Percentiles rank a stretch among this genome's conserved stretches.
Conservation (phyloP, 345 rosid genomes). For the Salix koriyanagi region DNA sequence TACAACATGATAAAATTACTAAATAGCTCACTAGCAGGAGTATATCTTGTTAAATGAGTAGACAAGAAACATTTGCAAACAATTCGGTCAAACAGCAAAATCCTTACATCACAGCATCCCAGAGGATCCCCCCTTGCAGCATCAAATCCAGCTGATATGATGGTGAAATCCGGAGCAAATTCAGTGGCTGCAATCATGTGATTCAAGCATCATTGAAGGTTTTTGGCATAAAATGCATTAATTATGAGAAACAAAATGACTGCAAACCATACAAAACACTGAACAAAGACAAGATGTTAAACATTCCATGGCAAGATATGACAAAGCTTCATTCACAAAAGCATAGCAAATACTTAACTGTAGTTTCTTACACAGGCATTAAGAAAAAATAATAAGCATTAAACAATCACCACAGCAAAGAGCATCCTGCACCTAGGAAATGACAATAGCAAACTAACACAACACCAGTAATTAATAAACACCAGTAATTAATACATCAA, state of each 20-base stretch:
- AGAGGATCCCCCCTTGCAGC: conserved; percentile 98
- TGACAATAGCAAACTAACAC: neutral
- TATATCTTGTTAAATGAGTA: neutral
- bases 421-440: neutral
- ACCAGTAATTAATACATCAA: neutral
- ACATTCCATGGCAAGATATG: neutral
- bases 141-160: conserved; percentile 98
- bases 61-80: neutral
- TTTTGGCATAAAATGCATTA: conserved; percentile 2
- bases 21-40: neutral
- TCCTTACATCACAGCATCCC: conserved; percentile 93
- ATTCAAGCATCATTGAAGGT: conserved; percentile 7
- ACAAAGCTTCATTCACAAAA: neutral
- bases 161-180: conserved; percentile 88
- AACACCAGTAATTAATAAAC: neutral
- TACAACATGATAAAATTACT: neutral
- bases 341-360: too few species aligned
- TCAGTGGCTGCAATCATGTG: conserved; percentile 59
- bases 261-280: neutral
- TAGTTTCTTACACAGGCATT: neutral
- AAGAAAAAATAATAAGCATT: neutral
- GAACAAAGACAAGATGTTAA: neutral
- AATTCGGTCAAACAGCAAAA: conserved; percentile 3
- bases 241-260: neutral
- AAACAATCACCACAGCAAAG: neutral